Conservation (phyloP, 352 stramenopile species). For the Pythium sp. region DNA sequence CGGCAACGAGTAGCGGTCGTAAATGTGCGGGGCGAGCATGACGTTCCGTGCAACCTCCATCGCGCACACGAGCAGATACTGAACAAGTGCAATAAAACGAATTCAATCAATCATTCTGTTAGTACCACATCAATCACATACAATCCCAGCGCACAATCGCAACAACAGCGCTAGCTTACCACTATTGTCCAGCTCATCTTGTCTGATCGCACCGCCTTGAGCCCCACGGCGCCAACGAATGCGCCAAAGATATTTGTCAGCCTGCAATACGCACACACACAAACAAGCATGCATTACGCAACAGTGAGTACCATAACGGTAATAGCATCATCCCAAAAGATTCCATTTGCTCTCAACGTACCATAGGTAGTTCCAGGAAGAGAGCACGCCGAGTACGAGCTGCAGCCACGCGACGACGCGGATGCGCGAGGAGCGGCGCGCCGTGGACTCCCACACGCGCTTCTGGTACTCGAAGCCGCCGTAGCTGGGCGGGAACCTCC, state of each 20-base stretch:
- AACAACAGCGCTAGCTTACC: conserved; percentile 29
- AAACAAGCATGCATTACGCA: background rate
- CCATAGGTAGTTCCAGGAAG: conserved; percentile 74
- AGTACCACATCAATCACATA: conserved; percentile 11
- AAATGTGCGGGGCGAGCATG: conserved; percentile 60
- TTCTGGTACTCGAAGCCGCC: conserved; percentile 82
- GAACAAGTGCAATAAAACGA: background rate
- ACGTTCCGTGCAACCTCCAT: conserved; percentile 73
- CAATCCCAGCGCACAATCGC: background rate
- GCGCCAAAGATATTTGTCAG: conserved; percentile 72
- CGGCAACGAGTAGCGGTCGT: conserved; percentile 56
- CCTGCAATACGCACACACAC: conserved; percentile 19
- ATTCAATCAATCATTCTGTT: background rate
- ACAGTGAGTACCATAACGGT: background rate
- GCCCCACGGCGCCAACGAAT: conserved; percentile 59
- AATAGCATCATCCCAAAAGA: background rate
- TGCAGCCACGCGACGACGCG: conserved; percentile 60
- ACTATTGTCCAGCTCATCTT: conserved; percentile 79
- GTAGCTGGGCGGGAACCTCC: conserved; percentile 27
- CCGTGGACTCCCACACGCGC: conserved; percentile 60
- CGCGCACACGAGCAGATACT: conserved; percentile 70
- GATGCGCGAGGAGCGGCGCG: conserved; percentile 61
- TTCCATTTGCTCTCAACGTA: conserved; percentile 15
- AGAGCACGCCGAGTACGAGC: conserved; percentile 50
- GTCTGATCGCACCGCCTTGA: conserved; percentile 71